phyloP scores from a whole-genome alignment of 2,329 filamentous ascomycete species.

The Phoma sp. region DNA sequence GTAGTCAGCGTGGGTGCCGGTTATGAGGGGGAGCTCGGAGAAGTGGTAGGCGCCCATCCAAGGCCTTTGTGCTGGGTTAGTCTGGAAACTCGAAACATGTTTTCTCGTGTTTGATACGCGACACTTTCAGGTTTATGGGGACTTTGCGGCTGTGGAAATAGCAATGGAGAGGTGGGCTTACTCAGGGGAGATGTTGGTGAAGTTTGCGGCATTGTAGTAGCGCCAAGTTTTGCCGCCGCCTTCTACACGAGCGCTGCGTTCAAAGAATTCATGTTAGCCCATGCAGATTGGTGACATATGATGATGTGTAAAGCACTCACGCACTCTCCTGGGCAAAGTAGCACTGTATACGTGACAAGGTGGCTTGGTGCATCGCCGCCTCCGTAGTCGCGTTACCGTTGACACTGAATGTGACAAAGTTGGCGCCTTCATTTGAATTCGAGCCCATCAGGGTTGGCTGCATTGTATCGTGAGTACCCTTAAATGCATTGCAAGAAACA shows the following conservation, averaged over 20 bases:
- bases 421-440: neutral
- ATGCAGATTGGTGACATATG: too few species aligned
- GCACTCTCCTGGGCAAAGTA: too few species aligned
- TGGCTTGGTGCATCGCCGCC: neutral
- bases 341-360: too few species aligned
- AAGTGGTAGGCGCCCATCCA: too few species aligned
- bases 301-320: too few species aligned
- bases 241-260: neutral
- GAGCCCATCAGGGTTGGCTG: neutral
- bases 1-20: neutral
- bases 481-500: neutral
- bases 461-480: neutral
- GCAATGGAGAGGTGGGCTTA: neutral
- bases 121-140: too few species aligned
- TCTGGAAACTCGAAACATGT: slow-evolving; percentile 20
- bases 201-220: neutral
- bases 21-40: too few species aligned
- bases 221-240: neutral
- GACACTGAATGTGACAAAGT: neutral
- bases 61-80: neutral
- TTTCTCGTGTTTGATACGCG: neutral
- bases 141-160: too few species aligned
- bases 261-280: neutral
- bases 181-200: neutral
- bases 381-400: neutral